A percentile compares a stretch with the other conserved stretches of the same genome.
Conservation (phyloP, 108 stramenopile genomes). For the Parietichytrium sp. region DNA sequence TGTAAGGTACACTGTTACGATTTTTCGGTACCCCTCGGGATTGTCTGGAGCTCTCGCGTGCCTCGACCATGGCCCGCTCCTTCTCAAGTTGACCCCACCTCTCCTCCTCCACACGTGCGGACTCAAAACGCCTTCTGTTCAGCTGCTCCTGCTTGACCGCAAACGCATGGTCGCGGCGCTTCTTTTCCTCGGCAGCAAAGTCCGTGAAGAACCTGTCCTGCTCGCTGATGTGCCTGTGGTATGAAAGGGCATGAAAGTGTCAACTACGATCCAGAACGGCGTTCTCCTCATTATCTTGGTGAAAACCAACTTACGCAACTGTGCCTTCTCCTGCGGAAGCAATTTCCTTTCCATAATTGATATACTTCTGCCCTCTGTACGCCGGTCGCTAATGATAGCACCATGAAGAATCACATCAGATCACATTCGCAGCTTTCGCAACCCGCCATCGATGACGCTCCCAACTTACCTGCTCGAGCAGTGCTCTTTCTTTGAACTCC, state of each 20-base stretch:
- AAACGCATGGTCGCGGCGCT: background rate
- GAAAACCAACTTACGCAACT: conserved; percentile 3
- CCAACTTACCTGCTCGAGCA: conserved; percentile 5
- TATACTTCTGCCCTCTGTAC: background rate
- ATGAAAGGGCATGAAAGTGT: background rate
- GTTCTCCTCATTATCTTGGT: no score
- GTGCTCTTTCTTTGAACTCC: conserved; percentile 29
- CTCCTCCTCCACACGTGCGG: background rate
- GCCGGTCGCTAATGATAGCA: background rate
- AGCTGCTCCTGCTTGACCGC: background rate
- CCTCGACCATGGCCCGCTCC: background rate
- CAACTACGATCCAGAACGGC: no score
- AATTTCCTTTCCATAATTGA: background rate
- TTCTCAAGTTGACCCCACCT: background rate
- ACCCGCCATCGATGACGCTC: background rate
- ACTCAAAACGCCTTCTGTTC: background rate
- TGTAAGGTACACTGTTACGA: conserved; percentile 28
- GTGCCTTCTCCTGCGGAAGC: conserved; percentile 4
- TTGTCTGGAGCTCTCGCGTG: background rate
- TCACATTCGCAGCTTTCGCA: background rate
- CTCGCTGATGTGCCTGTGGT: background rate
- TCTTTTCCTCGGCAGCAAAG: conserved; percentile 35
- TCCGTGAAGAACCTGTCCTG: conserved; percentile 26
- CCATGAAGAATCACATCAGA: background rate
- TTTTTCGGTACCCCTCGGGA: background rate